phyloP scores from a whole-genome alignment of 2,329 filamentous ascomycete genomes.

The Colletotrichum lini region DNA sequence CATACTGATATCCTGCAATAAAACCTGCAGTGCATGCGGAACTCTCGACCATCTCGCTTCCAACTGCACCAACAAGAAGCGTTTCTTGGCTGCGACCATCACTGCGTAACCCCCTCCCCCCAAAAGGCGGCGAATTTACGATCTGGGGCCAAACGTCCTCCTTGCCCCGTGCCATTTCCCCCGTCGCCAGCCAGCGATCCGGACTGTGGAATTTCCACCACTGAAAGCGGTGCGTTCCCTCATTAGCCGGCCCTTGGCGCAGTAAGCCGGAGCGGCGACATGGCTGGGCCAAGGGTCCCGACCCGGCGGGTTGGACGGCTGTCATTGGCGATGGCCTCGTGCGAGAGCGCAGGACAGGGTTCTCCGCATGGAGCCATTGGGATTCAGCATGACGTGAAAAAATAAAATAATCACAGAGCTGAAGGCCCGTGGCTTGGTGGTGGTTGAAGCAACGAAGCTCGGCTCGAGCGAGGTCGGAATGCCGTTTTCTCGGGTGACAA shows the following conservation, averaged over 20 bases:
- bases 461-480: not conserved
- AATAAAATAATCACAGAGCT: not conserved
- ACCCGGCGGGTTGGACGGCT: slow-evolving; percentile 10
- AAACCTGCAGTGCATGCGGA: not conserved
- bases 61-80: too few relatives aligned
- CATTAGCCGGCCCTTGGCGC: slow-evolving; percentile 30
- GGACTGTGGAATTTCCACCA: slow-evolving; percentile 35
- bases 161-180: not conserved
- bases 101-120: not conserved
- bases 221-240: not conserved
- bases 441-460: not conserved
- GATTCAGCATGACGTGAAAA: slow-evolving; percentile 1
- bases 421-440: not conserved
- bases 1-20: not conserved
- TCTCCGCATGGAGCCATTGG: slow-evolving; percentile 31
- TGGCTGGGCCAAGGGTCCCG: slow-evolving; percentile 21
- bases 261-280: not conserved
- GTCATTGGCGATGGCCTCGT: slow-evolving; percentile 18
- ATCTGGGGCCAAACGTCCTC: not conserved
- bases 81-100: slow-evolving; percentile 22
- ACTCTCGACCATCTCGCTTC: slow-evolving; percentile 5
- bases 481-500: too few relatives aligned
- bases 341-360: slow-evolving; percentile 19
- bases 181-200: not conserved
- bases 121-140: not conserved